Percentiles rank a stretch among this genome's conserved stretches.
These are phyloP conservation scores for Blakeslea trispora DNA, from an alignment of 371 early-diverging fungal genomes.

Conservation along the genomic window DNA sequence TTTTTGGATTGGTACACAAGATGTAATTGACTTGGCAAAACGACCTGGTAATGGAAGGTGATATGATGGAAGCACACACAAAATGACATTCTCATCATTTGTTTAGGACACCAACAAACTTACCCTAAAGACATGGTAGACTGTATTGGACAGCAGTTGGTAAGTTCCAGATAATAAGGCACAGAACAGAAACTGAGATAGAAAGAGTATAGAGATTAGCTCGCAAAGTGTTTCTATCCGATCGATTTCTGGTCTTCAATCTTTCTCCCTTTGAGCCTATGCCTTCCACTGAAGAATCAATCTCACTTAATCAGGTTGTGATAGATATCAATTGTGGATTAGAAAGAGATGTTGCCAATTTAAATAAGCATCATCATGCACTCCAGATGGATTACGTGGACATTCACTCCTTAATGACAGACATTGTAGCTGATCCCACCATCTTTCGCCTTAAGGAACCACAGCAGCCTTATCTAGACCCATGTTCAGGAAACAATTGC, in stretches of 20 bases:
- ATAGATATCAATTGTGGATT: conserved; percentile 33
- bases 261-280: conserved; percentile 40
- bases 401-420: conserved; percentile 31
- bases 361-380: conserved; percentile 44
- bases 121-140: conserved; percentile 27
- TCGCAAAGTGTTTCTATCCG: conserved; percentile 33
- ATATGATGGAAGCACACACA: too few species aligned
- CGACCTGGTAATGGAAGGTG: conserved; percentile 20
- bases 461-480: conserved; percentile 28
- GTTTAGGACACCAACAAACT: conserved; percentile 16
- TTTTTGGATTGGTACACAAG: conserved; percentile 49
- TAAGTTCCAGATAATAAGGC: too few species aligned
- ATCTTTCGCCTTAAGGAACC: conserved; percentile 36
- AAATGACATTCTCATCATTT: too few species aligned
- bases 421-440: conserved; percentile 35
- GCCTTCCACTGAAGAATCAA: conserved; percentile 36
- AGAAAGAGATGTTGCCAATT: conserved; percentile 28
- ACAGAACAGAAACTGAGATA: too few species aligned
- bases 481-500: conserved; percentile 21
- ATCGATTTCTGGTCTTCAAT: conserved; percentile 41
- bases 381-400: conserved; percentile 40
- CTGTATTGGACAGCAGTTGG: conserved; percentile 41
- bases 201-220: conserved; percentile 36
- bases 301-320: conserved; percentile 22
- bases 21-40: conserved; percentile 22